Base-by-base conservation (phyloP, 2,329 filamentous ascomycete species). In the Byssoonygena ceratinophila region DNA sequence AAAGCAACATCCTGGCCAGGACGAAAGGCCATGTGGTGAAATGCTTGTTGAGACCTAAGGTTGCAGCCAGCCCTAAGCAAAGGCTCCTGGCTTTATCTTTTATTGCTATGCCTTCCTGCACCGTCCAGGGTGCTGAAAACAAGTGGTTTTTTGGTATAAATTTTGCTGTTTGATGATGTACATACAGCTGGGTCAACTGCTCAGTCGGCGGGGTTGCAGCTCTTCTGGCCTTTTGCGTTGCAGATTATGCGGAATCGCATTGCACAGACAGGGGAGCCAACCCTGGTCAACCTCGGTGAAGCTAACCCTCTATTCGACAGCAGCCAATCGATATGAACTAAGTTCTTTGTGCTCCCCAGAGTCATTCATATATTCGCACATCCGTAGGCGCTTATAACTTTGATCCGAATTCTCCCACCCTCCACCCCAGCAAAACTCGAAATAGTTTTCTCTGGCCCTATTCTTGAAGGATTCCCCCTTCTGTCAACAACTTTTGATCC, bases 301-400 rank as follows among this genome's bases (percentile, higher is more conserved):
- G 34, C 34, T 37, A 37, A 37, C 34, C n/a, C 9, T 9, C 5
- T 5, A 18, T 37, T 14, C 34, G 9, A 37, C 34, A 18, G n/a
- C 34, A 37, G n/a, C 34, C 34, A 37, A 37, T 37, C 7, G 34
- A 37, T 18, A 16, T 37, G 34, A 37, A 9, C 34, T 16, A 18
- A 9, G 4, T 9, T 18, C 34, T 37, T 9, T 16, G 34, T 18
- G 34, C 14, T 14, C 14, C 4, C 14, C 16, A 34, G 5, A 34
- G 27, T 12, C 14, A 18, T 4, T 44, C n/a, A 44, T 44, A 44
- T 44, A 44, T n/a, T n/a, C n/a, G n/a, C n/a, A n/a, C n/a, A n/a
- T n/a, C n/a, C n/a, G n/a, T 27, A 27, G 40, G 40, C 40, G 22
- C 40, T 44, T 44, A 44, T n/a, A n/a, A 44, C 40, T n/a, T 22